phyloP scores from a whole-genome alignment of 2,329 filamentous ascomycete species.

The Arachnomyces sp. region DNA sequence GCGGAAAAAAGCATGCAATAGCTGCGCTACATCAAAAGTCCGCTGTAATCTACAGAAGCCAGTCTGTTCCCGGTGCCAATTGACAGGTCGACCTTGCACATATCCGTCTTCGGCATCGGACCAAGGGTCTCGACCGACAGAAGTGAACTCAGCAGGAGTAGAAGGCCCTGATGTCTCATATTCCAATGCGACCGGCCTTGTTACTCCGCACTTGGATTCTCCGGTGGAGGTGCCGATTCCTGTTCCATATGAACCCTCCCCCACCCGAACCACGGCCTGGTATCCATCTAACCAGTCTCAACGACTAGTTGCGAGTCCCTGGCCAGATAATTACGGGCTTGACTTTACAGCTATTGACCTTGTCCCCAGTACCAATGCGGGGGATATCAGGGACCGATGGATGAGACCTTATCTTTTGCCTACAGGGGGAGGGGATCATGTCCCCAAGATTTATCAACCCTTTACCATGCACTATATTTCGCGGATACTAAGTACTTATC shows the following conservation, averaged over 20 bases:
- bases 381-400: slow-evolving; percentile 23
- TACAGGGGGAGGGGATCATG: slow-evolving; percentile 4
- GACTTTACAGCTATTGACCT: slow-evolving; percentile 14
- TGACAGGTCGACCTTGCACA: neutral
- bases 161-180: too few species aligned
- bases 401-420: slow-evolving; percentile 17
- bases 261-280: too few species aligned
- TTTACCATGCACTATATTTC: slow-evolving; percentile 20
- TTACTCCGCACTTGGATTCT: too few species aligned
- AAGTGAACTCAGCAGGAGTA: too few species aligned
- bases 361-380: slow-evolving; percentile 13
- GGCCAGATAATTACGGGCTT: too few species aligned
- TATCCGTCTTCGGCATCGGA: too few species aligned
- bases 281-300: too few species aligned
- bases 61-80: neutral
- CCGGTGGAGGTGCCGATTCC: too few species aligned
- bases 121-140: too few species aligned
- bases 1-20: neutral
- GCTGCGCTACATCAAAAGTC: neutral
- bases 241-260: too few species aligned
- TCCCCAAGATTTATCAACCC: slow-evolving; percentile 16
- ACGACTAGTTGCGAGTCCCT: too few species aligned
- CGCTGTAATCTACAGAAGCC: neutral
- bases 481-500: slow-evolving; percentile 19
- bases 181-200: too few species aligned